Conservation (phyloP, 2,329 filamentous ascomycete genomes). For the Penicillium sp. region DNA sequence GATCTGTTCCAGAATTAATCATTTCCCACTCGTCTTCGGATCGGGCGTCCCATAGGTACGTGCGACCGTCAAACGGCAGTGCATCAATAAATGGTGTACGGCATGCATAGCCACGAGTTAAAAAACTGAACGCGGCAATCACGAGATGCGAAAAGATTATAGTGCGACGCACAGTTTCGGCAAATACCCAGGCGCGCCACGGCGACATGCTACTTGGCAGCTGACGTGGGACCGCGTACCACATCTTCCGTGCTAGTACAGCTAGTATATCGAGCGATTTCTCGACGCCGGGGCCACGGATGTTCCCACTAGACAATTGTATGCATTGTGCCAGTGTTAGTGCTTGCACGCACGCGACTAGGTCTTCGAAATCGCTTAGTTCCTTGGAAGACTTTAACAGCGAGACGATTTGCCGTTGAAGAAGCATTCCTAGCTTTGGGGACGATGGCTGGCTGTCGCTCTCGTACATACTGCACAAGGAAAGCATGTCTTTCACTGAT, state of each 20-base stretch:
- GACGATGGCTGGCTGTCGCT: slow-evolving; percentile 7
- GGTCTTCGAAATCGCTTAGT: slow-evolving; percentile 20
- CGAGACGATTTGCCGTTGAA: slow-evolving; percentile 15
- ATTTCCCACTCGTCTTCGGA: slow-evolving; percentile 13
- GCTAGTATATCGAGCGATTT: slow-evolving; percentile 17
- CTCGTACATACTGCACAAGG: slow-evolving; percentile 20
- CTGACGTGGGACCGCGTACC: slow-evolving; percentile 24
- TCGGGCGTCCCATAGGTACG: slow-evolving; percentile 23
- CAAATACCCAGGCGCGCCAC: slow-evolving; percentile 14
- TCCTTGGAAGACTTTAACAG: slow-evolving; percentile 14
- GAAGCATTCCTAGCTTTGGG: slow-evolving; percentile 4
- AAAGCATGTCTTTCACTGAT: slow-evolving; percentile 18
- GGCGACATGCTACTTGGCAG: slow-evolving; percentile 21
- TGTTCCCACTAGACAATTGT: slow-evolving; percentile 17
- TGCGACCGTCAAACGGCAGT: slow-evolving; percentile 26
- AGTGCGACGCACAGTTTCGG: slow-evolving; percentile 12
- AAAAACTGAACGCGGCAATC: slow-evolving; percentile 27
- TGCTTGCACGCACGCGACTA: slow-evolving; percentile 23
- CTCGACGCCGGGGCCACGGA: slow-evolving; percentile 16
- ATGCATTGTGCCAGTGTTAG: slow-evolving; percentile 25
- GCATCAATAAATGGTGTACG: slow-evolving; percentile 28
- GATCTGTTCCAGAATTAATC: neutral
- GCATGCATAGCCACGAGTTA: slow-evolving; percentile 22
- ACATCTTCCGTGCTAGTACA: slow-evolving; percentile 20
- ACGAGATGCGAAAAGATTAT: slow-evolving; percentile 26